Base-by-base conservation (phyloP, 495 filamentous ascomycete species). In the Pyronema domesticum region DNA sequence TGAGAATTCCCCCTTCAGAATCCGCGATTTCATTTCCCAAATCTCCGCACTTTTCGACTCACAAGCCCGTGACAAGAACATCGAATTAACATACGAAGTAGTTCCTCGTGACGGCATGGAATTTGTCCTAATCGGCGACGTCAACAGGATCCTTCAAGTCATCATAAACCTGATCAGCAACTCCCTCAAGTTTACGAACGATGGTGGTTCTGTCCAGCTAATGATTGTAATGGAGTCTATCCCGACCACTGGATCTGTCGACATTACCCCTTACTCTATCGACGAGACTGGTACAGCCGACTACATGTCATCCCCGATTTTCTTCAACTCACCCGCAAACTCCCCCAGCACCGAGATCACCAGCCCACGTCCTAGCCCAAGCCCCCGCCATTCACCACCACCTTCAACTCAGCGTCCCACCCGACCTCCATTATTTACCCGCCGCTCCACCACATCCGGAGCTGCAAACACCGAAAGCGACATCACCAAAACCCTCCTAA, bases 11-110 rank as follows among this genome's bases (percentile, higher is more conserved):
- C 60, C 58, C 33, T 95, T 95, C 60, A 75, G 79, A 37, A 61
- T 95, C 18, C 76, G 77, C 9, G 89, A 95, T 55, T 77, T 94
- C 55, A 77, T 78, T 51, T 77, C 82, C 9, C 89, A 94, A 61
- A 72, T 94, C 18, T 60, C 79, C 15, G 82, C 84, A 9, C 88
- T 94, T 46, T 95, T 95, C 59, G 84, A 84, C 52, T 86, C 86
- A 63, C 89, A 94, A 66, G 85, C 86, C 0, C 77, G 78, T 48
- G 88, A 94, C 59, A 80, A 82, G 36, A 67, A 73, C 7, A 89
- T 91, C 54, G 72, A 77, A 50, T 79, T 94, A 46, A 54, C 52
- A 7, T 54, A 30, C 52, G 52, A 54, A 36, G 42, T 54, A 10
- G 18, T 54, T 15, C 52, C 52, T 10, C 13, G 11, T 3, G 52